Evolutionary conservation across 75 land plant species (phyloP).

Genomic region (Azolla pinnata): DNA sequence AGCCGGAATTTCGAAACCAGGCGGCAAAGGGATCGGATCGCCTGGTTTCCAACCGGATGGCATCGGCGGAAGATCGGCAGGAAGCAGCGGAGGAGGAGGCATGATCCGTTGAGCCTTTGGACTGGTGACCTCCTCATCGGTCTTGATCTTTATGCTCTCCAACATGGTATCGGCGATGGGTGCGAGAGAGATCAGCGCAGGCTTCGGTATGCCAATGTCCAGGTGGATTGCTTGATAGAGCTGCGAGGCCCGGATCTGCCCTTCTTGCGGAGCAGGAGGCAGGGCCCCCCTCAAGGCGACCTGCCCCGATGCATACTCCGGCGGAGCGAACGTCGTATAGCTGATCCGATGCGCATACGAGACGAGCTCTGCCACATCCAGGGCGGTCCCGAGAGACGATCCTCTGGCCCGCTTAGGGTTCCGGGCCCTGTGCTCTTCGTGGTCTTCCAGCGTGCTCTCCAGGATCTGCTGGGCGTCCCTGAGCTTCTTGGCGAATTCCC

Average conservation of each 20-base stretch:
- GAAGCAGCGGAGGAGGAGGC: slow-evolving; percentile 42
- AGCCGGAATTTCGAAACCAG: slow-evolving; percentile 25
- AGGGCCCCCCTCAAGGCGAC: slow-evolving; percentile 73
- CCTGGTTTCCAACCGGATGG: slow-evolving; percentile 94
- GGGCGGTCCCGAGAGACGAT: slow-evolving; percentile 9
- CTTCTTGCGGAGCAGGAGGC: slow-evolving; percentile 90
- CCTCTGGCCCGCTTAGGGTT: slow-evolving; percentile 27
- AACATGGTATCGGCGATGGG: no score
- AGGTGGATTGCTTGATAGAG: slow-evolving; percentile 57
- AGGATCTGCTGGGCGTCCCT: slow-evolving; percentile 63
- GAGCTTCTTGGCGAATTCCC: slow-evolving; percentile 60
- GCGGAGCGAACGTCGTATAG: slow-evolving; percentile 95
- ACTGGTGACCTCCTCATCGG: no score
- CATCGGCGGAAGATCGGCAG: slow-evolving; percentile 49
- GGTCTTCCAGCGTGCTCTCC: slow-evolving; percentile 66
- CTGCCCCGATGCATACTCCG: slow-evolving; percentile 67
- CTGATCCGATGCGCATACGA: slow-evolving; percentile 80
- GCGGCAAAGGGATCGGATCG: slow-evolving; percentile 72
- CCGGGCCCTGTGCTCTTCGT: slow-evolving; percentile 49
- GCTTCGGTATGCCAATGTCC: slow-evolving; percentile 65
- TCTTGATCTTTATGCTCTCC: neutral
- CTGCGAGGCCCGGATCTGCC: slow-evolving; percentile 80
- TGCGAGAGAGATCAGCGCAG: slow-evolving; percentile 23
- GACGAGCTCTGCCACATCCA: slow-evolving; percentile 51
- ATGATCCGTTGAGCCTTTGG: no score